Percentiles rank a stretch among this genome's conserved stretches.
phyloP scores from a whole-genome alignment of 2,329 filamentous ascomycete species.

The Geosmithia putterillii region DNA sequence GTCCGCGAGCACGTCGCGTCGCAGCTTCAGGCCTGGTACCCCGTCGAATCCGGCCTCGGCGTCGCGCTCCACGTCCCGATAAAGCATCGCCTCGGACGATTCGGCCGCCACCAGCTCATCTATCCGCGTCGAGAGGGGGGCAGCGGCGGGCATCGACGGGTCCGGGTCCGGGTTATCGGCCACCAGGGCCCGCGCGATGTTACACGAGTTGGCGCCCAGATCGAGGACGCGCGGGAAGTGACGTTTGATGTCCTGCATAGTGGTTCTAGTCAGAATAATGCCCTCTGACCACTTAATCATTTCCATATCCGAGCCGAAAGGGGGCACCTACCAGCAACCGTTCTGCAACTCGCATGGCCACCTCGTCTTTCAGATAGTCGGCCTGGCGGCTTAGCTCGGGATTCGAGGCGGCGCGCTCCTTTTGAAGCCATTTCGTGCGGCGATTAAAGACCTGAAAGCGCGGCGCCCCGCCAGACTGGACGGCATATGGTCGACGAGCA shows the following conservation, averaged over 20 bases:
- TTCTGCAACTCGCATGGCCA: conserved; percentile 74
- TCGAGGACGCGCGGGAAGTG: conserved; percentile 77
- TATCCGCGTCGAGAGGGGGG: conserved; percentile 62
- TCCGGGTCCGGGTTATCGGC: conserved; percentile 54
- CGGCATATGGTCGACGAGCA: conserved; percentile 58
- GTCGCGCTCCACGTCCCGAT: conserved; percentile 62
- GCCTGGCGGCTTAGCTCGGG: conserved; percentile 62
- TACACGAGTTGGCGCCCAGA: conserved; percentile 90
- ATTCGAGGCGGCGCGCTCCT: conserved; percentile 68
- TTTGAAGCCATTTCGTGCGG: conserved; percentile 78
- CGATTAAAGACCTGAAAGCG: conserved; percentile 87
- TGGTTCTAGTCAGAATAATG: background rate
- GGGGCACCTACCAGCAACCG: conserved; percentile 53
- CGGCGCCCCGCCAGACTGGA: conserved; percentile 64
- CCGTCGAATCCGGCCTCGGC: too few relatives aligned
- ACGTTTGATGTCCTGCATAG: conserved; percentile 73
- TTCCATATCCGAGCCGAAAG: background rate
- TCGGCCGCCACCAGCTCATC: conserved; percentile 69
- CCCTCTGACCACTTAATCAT: background rate
- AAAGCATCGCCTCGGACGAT: conserved; percentile 63
- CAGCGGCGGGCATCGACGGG: conserved; percentile 38
- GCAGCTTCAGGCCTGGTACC: conserved; percentile 55
- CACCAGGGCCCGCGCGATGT: conserved; percentile 74
- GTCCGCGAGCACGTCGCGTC: conserved; percentile 60
- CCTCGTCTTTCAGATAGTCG: conserved; percentile 90